Percentiles rank a stretch among this genome's conserved stretches.
Evolutionary conservation across 2,329 filamentous ascomycete species (phyloP).

Genomic region (Chaetomium olivaceum): DNA sequence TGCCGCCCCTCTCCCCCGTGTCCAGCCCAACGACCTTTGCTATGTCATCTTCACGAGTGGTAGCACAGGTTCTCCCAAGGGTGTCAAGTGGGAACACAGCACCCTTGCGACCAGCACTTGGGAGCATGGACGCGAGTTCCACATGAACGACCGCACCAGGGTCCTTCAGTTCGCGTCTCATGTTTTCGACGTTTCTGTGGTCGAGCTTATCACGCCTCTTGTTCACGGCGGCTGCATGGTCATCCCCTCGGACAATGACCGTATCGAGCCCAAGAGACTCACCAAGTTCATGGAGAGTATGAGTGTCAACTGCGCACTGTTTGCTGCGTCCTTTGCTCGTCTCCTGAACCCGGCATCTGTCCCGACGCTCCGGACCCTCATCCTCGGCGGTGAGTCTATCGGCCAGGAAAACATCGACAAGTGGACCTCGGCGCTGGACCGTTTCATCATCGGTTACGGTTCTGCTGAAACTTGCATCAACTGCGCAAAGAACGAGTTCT

Average conservation of each 20-base stretch:
- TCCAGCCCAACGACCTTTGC: constrained; percentile 5
- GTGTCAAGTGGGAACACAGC: constrained; percentile 42
- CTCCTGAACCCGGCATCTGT: constrained; percentile 29
- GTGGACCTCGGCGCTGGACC: constrained; percentile 23
- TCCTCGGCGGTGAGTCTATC: constrained; percentile 31
- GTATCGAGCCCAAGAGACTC: constrained; percentile 39
- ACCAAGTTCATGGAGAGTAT: constrained; percentile 30
- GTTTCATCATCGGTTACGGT: constrained; percentile 27
- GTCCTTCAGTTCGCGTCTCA: constrained; percentile 37
- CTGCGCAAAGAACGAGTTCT: constrained; percentile 18
- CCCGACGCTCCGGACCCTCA: constrained; percentile 26
- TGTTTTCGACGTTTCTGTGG: constrained; percentile 43
- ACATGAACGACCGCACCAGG: constrained; percentile 16
- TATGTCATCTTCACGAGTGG: constrained; percentile 54
- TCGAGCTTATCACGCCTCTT: constrained; percentile 42
- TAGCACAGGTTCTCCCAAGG: constrained; percentile 52
- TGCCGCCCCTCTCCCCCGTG: constrained; percentile 4
- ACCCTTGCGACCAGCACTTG: constrained; percentile 26
- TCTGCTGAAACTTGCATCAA: constrained; percentile 30
- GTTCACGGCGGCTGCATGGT: constrained; percentile 43
- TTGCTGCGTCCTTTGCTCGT: constrained; percentile 32
- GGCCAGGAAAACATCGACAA: constrained; percentile 21
- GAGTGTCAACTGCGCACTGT: constrained; percentile 28
- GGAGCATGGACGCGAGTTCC: constrained; percentile 13
- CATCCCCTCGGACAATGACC: constrained; percentile 42